phyloP scores from a whole-genome alignment of 768 basidiomycete genomes.

The Lactifluus subvellereus region DNA sequence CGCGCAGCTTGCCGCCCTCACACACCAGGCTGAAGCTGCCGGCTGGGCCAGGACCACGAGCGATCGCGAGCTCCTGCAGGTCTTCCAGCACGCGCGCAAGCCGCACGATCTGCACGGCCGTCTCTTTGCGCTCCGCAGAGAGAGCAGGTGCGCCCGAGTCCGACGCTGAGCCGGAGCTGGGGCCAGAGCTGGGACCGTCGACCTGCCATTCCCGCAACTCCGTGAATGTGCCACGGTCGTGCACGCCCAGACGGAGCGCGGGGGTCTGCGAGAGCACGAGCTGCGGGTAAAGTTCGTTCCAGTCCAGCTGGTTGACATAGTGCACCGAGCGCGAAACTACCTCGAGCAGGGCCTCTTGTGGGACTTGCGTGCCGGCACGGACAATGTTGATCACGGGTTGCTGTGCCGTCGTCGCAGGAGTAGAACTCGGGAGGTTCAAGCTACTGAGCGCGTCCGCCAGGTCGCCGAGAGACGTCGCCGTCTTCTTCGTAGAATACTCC shows the following conservation, averaged over 20 bases:
- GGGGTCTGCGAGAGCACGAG: conserved; percentile 51
- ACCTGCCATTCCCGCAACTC: conserved; percentile 37
- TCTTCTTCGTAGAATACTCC: neutral
- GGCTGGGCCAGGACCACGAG: conserved; percentile 5
- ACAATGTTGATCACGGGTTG: neutral
- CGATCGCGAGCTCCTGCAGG: neutral
- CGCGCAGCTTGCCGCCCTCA: neutral
- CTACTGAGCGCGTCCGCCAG: conserved; percentile 24
- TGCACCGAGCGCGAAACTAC: conserved; percentile 31
- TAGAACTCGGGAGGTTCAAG: conserved; percentile 12
- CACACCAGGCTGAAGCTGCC: conserved; percentile 12
- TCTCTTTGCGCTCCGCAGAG: neutral
- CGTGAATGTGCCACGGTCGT: conserved; percentile 48
- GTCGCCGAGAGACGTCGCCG: conserved; percentile 16
- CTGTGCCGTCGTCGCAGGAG: too few relatives aligned
- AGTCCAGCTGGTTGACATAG: conserved; percentile 24
- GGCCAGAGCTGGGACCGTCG: conserved; percentile 24
- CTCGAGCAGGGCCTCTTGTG: conserved; percentile 27
- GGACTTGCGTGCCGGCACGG: too few relatives aligned
- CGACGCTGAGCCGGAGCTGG: neutral
- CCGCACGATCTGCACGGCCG: neutral
- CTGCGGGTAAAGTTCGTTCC: too few relatives aligned
- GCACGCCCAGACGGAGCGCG: conserved; percentile 54
- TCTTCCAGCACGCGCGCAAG: too few relatives aligned
- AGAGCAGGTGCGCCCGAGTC: neutral